A percentile compares a stretch with the other conserved stretches of the same genome.
Evolutionary conservation across 192 early-diverging fungal genomes (phyloP).

Genomic region (Linnemannia elongata): DNA sequence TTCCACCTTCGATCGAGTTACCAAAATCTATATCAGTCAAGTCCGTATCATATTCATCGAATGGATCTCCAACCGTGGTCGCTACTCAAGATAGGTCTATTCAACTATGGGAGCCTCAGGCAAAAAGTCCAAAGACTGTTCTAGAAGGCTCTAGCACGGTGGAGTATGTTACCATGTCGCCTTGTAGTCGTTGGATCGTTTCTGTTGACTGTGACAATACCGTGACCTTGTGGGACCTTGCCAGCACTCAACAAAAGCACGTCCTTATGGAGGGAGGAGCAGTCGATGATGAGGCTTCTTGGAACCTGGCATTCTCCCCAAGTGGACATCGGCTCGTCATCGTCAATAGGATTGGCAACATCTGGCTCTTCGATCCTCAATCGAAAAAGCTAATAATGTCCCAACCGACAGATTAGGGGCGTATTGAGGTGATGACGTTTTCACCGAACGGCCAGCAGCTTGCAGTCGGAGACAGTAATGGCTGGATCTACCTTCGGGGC

Average conservation of each 20-base stretch:
- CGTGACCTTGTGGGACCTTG: neutral
- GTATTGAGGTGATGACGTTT: too few relatives aligned
- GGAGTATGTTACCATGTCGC: neutral
- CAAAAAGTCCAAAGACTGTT: neutral
- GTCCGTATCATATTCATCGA: neutral
- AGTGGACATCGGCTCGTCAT: neutral
- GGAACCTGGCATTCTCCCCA: neutral
- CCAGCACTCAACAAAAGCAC: neutral
- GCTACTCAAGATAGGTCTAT: neutral
- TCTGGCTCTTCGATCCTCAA: too few relatives aligned
- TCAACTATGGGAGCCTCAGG: neutral
- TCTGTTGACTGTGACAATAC: neutral
- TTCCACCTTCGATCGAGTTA: neutral
- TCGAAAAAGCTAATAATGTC: too few relatives aligned
- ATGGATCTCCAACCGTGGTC: neutral
- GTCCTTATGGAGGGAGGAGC: too few relatives aligned
- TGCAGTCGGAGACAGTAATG: too few relatives aligned
- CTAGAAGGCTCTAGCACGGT: too few relatives aligned
- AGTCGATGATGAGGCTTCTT: neutral
- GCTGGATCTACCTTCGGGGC: neutral
- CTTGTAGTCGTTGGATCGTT: neutral
- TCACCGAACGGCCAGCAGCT: too few relatives aligned
- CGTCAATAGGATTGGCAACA: too few relatives aligned
- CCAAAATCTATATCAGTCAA: neutral
- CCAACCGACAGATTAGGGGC: too few relatives aligned